Evolutionary conservation across 352 stramenopile genomes (phyloP).

Genomic region (Thalassiosira sp.): DNA sequence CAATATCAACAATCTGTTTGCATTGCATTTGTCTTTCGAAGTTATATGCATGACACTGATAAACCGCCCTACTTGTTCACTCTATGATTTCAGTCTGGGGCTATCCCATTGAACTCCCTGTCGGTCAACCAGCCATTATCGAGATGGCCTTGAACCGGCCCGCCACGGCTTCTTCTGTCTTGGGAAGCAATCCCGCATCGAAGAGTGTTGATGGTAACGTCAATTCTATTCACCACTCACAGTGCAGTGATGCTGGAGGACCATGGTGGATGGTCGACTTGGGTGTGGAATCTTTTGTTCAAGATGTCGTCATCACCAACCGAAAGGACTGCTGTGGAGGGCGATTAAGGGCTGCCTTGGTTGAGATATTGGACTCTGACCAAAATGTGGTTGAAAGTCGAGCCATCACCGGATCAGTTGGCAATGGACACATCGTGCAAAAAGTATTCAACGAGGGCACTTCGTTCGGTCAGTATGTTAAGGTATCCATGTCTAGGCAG

Average conservation of each 20-base stretch:
- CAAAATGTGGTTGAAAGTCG: constrained; percentile 15
- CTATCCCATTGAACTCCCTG: constrained; percentile 17
- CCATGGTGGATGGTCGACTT: constrained; percentile 29
- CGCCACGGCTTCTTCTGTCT: neutral
- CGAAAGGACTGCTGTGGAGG: constrained; percentile 23
- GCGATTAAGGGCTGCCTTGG: constrained; percentile 4
- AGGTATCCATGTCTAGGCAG: constrained; percentile 2
- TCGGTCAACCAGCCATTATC: constrained; percentile 11
- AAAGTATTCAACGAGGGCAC: constrained; percentile 30
- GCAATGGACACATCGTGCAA: constrained; percentile 19
- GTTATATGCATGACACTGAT: neutral
- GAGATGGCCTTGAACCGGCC: constrained; percentile 9
- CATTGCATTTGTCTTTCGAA: neutral
- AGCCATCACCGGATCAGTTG: constrained; percentile 16
- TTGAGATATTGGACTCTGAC: constrained; percentile 19
- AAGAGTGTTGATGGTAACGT: constrained; percentile 21
- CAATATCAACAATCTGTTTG: neutral
- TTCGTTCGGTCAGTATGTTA: constrained; percentile 22
- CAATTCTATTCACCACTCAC: constrained; percentile 6
- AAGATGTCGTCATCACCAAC: constrained; percentile 32
- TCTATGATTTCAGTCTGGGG: constrained; percentile 17
- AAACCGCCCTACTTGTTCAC: neutral
- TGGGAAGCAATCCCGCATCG: neutral
- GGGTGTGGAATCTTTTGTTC: constrained; percentile 27
- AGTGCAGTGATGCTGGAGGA: neutral